These are phyloP conservation scores for Epichloe amarillans DNA, from an alignment of 2,329 filamentous ascomycete genomes.

Conservation along the genomic window DNA sequence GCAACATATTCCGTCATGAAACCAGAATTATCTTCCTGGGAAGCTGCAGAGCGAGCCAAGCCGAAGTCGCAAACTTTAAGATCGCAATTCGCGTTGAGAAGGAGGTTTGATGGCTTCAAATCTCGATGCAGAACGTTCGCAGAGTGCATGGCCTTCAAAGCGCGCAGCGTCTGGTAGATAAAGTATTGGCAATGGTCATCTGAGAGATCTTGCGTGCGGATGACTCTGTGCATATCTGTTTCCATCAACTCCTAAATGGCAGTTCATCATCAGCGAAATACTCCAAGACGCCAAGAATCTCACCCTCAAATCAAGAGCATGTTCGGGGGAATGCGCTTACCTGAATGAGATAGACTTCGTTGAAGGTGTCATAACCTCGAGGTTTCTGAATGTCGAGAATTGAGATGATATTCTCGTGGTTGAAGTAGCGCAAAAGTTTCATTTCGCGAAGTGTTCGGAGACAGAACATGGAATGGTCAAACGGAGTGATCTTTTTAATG, in stretches of 20 bases:
- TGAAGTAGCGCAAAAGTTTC: conserved; percentile 98
- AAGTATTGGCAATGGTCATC: conserved; percentile 99
- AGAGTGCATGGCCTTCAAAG: conserved; percentile 97
- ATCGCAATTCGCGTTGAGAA: conserved; percentile 97
- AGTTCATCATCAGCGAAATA: neutral
- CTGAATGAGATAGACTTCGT: conserved; percentile 97
- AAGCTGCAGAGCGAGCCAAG: conserved; percentile 85
- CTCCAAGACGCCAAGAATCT: too few relatives aligned
- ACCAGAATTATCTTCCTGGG: conserved; percentile 97
- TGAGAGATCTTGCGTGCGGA: conserved; percentile 93
- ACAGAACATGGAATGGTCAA: conserved; percentile 99
- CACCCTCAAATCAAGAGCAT: neutral
- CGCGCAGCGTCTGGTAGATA: conserved; percentile 97
- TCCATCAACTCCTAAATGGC: conserved; percentile 80
- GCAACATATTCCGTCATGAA: conserved; percentile 99
- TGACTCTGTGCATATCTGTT: conserved; percentile 98
- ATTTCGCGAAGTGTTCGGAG: conserved; percentile 93
- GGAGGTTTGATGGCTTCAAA: conserved; percentile 90
- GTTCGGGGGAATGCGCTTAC: conserved; percentile 34
- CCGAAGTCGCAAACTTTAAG: conserved; percentile 98
- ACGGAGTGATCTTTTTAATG: conserved; percentile 99
- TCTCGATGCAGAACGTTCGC: conserved; percentile 96
- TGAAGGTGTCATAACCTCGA: conserved; percentile 87
- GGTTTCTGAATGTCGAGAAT: conserved; percentile 99
- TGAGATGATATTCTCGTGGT: conserved; percentile 99